These are phyloP conservation scores for Morella rubra DNA, from an alignment of 306 rosid genomes.

Conservation along the genomic window DNA sequence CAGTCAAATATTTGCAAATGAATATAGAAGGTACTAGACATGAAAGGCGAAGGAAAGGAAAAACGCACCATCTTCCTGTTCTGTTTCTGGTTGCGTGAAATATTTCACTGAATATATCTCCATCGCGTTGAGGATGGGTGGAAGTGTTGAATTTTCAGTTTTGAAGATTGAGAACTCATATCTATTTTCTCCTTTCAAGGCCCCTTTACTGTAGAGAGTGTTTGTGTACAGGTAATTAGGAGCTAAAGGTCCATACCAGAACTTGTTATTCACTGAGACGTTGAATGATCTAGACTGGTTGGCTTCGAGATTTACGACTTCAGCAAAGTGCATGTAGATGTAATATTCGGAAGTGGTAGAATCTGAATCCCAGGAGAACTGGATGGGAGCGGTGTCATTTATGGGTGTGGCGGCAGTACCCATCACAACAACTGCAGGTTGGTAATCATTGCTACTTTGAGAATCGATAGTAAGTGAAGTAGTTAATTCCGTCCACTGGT, in stretches of 20 bases:
- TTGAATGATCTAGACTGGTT: constrained; percentile 39
- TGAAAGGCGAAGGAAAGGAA: not conserved
- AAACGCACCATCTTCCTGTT: constrained; percentile 36
- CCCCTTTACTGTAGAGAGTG: not conserved
- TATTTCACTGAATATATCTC: constrained; percentile 28
- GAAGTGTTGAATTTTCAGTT: constrained; percentile 35
- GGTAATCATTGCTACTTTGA: not conserved
- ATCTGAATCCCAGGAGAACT: not conserved
- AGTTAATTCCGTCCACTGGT: not conserved
- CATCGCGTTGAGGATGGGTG: constrained; percentile 41
- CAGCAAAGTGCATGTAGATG: constrained; percentile 33
- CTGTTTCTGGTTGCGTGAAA: constrained; percentile 31
- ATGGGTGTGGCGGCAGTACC: constrained; percentile 32
- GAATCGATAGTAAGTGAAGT: constrained; percentile 3
- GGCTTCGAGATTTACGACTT: constrained; percentile 11
- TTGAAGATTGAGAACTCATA: constrained; percentile 2
- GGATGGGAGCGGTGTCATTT: constrained; percentile 5
- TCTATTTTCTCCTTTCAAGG: not conserved
- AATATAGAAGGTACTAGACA: too few relatives aligned
- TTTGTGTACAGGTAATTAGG: not conserved
- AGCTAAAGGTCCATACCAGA: not conserved
- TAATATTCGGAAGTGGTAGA: not conserved
- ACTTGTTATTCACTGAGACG: not conserved
- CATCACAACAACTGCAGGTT: constrained; percentile 33
- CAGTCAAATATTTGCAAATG: not conserved